Base-by-base conservation (phyloP, 148 eudicot species). In the Chenopodium suecicum region DNA sequence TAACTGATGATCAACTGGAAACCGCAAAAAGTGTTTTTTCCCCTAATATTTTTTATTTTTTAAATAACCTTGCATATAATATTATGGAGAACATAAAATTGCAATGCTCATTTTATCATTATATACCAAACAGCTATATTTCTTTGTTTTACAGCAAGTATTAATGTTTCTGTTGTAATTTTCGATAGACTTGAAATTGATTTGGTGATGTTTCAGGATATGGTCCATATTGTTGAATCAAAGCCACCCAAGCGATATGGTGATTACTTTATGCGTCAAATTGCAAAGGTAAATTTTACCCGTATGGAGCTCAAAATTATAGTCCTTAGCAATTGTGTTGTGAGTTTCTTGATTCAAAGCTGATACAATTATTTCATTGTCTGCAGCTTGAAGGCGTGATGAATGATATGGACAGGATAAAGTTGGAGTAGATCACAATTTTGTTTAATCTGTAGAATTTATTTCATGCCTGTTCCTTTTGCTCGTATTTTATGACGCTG, bases 311-410 rank as follows among this genome's bases (percentile, higher is more conserved):
- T 56, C 17, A 13, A 56, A 17, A 56, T 56, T 13, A 56, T 56
- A 56, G 29, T 4, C 3, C 48, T 20, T 46, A 1, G 13, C 17
- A 46, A 23, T 3, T 8, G 25, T 47, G n/a, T 0, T 69, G 10
- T 13, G 3, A 62, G 12, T 25, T 27, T 20, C 34, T 32, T 44
- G 27, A 27, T 37, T 9, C 17, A 16, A 11, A 19, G 60, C 63
- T 65, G 66, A 65, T 78, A 73, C 23, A 50, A 14, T 22, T 56
- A 56, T 58, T 64, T n/a, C 77, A 4, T 47, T 67, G 56, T 77
- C 50, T 88, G 86, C 97, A 94, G 99, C 93, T 94, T 56, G 99
- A 96, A 88, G 97, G 93, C 37, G 80, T 94, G 88, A 94, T 96
- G 86, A 88, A 60, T 25, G 94, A 96, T 23, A 74, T 96, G 89